Evolutionary conservation across 495 filamentous ascomycete genomes (phyloP).

Genomic region (Penicillium simplicissimum): DNA sequence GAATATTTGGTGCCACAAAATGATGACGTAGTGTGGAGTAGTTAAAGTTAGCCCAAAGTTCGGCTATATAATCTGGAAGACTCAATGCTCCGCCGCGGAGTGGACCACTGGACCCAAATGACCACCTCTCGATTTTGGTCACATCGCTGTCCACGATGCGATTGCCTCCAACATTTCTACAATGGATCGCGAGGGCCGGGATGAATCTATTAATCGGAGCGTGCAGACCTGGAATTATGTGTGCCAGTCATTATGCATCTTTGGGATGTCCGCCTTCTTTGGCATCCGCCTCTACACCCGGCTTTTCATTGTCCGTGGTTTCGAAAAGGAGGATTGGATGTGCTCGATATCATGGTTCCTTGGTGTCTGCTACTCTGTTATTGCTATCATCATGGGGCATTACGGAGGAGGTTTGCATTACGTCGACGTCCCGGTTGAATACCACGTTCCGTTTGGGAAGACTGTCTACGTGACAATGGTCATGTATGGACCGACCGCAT

Average conservation of each 20-base stretch:
- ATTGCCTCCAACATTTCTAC: neutral
- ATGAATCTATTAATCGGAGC: constrained; percentile 15
- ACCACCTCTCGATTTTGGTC: neutral
- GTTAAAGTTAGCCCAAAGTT: neutral
- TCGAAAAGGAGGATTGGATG: neutral
- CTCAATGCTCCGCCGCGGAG: neutral
- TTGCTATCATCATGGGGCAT: neutral
- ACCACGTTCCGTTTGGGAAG: constrained; percentile 28
- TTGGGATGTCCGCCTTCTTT: constrained; percentile 29
- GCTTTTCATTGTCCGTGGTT: constrained; percentile 13
- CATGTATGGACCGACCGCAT: constrained; percentile 44
- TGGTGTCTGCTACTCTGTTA: constrained; percentile 2
- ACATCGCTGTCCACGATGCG: neutral
- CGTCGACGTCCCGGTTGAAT: constrained; percentile 15
- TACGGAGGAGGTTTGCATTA: neutral
- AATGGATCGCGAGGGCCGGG: neutral
- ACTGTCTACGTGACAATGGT: constrained; percentile 37
- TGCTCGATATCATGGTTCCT: constrained; percentile 1
- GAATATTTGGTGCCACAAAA: neutral
- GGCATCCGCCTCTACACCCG: constrained; percentile 28
- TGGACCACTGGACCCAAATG: neutral
- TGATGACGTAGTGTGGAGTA: neutral
- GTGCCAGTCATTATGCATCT: constrained; percentile 32
- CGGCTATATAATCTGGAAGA: neutral
- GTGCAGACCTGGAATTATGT: constrained; percentile 31